Evolutionary conservation across 805 yeast species (phyloP), one percentile per base, ranked within the genome.

Genomic region (Lipomyces lipofer): DNA sequence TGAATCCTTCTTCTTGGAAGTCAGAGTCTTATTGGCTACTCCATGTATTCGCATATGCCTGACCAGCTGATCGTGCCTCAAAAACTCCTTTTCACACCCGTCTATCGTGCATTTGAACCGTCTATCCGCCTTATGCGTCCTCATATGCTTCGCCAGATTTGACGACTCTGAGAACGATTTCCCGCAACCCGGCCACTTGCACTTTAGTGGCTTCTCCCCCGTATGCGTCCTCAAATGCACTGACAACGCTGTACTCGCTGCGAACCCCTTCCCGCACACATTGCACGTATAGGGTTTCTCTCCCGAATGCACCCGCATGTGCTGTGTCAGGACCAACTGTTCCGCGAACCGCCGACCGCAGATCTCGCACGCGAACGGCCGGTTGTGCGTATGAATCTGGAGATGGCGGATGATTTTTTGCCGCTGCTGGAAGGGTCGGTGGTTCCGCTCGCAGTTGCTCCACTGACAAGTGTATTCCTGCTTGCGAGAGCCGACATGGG

Each of bases 111-210:
- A 64, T 19, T 46, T 54, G 49, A 51, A 64, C 22, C 46, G 32
- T 42, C 52, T 40, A 21, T 56, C 65, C 8, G 60, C 64, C 39
- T 73, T 71, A 68, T 92, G 99, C 1, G 83, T 85, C 66, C 80
- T 85, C 83, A 88, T 78, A 69, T 92, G 99, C 65, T 92, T 92
- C 19, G 87, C 84, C 63, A 92, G 74, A 68, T 92, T 94, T 15
- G 95, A 85, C 45, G 92, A 83, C 69, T 94, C 98, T 56, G 92
- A 85, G 67, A 92, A 92, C 50, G 88, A 71, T 68, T 88, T 90
- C 15, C 82, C 84, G 68, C 99, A 92, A 1, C 87, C 85, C 0
- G 88, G 88, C 71, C 80, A 79, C 59, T 83, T 84, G 70, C 98
- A 92, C 30, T 70, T 73, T 61, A 92, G 73, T 2, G 97, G 97